phyloP scores from a whole-genome alignment of 1,284 basidiomycete genomes.

The Ganoderma multipileum region DNA sequence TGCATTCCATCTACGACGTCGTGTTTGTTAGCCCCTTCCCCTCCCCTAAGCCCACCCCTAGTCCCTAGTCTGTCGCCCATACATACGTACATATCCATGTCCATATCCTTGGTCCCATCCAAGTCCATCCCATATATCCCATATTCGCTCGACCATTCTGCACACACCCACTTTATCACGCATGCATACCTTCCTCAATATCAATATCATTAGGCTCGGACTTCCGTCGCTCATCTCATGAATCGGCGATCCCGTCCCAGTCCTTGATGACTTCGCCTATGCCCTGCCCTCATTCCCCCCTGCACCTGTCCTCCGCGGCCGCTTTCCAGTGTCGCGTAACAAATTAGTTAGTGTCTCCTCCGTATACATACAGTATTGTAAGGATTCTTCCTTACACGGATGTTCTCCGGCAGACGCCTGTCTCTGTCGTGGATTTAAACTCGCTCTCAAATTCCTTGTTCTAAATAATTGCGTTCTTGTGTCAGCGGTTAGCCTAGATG shows the following conservation, averaged over 20 bases:
- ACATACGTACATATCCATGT: not conserved
- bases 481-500: not conserved
- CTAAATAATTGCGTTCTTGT: not conserved
- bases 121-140: not conserved
- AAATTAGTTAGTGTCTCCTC: conserved; percentile 9
- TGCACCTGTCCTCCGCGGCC: not conserved
- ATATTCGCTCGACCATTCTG: not conserved
- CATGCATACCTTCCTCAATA: not conserved
- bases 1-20: conserved; percentile 12
- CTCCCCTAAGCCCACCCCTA: not conserved
- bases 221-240: conserved; percentile 1
- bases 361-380: conserved; percentile 27
- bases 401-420: conserved; percentile 10
- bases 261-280: conserved; percentile 18
- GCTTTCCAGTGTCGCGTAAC: conserved; percentile 5
- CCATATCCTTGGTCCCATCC: not conserved
- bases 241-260: conserved; percentile 15
- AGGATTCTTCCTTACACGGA: conserved; percentile 19
- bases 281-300: conserved; percentile 5
- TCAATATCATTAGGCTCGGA: not conserved
- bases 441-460: not conserved
- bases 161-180: conserved; percentile 1
- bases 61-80: not conserved
- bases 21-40: not conserved
- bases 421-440: not conserved